These are phyloP conservation scores for Aspergillus aculeatinus DNA, from an alignment of 2,329 filamentous ascomycete species.

Conservation along the genomic window DNA sequence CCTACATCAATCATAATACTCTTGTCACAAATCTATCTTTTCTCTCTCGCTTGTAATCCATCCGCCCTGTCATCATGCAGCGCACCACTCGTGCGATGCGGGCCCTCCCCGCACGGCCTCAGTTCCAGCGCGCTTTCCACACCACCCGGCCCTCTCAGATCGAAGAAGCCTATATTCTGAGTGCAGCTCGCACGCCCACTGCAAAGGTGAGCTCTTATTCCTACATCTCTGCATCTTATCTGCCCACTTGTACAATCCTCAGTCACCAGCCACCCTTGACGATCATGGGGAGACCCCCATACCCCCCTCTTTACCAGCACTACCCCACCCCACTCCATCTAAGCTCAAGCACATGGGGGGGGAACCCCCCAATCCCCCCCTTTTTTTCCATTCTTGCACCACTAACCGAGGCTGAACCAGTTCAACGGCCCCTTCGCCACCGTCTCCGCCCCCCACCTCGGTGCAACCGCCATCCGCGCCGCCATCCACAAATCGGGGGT, in stretches of 20 bases:
- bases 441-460: slow-evolving; percentile 82
- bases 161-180: slow-evolving; percentile 90
- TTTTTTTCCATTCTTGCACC: neutral
- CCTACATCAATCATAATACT: neutral
- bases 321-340: no score
- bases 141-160: slow-evolving; percentile 58
- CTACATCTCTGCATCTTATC: neutral
- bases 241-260: neutral
- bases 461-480: slow-evolving; percentile 86
- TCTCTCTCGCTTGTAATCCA: neutral
- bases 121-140: slow-evolving; percentile 54
- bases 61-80: slow-evolving; percentile 28
- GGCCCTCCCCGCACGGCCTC: slow-evolving; percentile 44
- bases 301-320: no score
- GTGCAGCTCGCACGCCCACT: slow-evolving; percentile 84
- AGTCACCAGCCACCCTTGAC: neutral
- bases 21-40: neutral
- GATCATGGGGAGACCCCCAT: neutral
- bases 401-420: slow-evolving; percentile 46
- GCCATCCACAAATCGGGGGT: slow-evolving; percentile 84
- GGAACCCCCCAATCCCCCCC: no score
- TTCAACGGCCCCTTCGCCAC: slow-evolving; percentile 91
- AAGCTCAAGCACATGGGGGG: no score
- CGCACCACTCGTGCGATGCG: slow-evolving; percentile 10
- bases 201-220: slow-evolving; percentile 63